These are phyloP conservation scores for Nigrograna mackinnonii DNA, from an alignment of 2,329 filamentous ascomycete genomes.

Conservation along the genomic window DNA sequence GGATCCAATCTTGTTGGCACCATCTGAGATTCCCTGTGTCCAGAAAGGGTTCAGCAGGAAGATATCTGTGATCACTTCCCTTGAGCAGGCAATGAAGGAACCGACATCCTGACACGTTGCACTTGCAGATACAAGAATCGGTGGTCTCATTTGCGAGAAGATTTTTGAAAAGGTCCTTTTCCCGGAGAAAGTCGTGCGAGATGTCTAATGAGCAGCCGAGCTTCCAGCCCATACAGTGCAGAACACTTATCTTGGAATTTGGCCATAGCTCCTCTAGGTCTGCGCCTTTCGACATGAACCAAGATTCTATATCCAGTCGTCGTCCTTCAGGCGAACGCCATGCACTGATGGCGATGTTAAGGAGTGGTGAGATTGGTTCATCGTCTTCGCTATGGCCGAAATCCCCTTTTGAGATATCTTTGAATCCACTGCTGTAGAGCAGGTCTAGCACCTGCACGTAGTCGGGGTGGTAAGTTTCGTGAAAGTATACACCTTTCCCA, in stretches of 20 bases:
- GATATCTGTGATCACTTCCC: neutral
- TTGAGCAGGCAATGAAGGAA: neutral
- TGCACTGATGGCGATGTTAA: neutral
- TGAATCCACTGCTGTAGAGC: neutral
- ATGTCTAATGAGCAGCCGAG: neutral
- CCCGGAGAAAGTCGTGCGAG: neutral
- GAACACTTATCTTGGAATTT: neutral
- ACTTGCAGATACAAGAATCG: neutral
- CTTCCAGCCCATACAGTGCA: neutral
- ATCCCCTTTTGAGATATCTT: neutral
- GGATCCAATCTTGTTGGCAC: too few relatives aligned
- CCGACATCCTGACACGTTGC: neutral
- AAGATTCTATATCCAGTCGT: neutral
- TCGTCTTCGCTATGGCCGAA: neutral
- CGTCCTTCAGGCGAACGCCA: neutral
- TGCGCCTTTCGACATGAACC: neutral
- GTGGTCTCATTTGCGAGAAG: too few relatives aligned
- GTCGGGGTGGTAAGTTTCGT: too few relatives aligned
- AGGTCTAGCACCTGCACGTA: neutral
- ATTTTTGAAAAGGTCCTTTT: too few relatives aligned
- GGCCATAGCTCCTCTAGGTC: neutral
- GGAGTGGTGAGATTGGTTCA: neutral
- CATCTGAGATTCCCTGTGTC: too few relatives aligned
- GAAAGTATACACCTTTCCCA: neutral
- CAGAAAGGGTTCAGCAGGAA: too few relatives aligned